Evolutionary conservation across 768 basidiomycete genomes (phyloP).

Genomic region (Cantharellus cinnabarinus): DNA sequence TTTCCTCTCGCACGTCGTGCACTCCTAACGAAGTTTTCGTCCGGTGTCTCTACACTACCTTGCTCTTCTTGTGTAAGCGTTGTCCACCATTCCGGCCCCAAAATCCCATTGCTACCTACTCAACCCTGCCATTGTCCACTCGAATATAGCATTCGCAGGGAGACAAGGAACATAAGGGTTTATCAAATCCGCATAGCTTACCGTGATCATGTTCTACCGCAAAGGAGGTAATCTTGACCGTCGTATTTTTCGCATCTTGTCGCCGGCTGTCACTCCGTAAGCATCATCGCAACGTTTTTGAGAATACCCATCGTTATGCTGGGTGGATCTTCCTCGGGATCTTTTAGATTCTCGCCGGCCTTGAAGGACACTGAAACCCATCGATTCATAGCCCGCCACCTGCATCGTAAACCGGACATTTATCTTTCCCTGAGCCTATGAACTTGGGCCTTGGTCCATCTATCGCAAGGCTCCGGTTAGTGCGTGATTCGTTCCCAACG

Average conservation of each 20-base stretch:
- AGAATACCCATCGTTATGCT: slow-evolving; percentile 34
- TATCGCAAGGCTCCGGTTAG: slow-evolving; percentile 31
- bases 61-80: background rate
- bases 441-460: slow-evolving; percentile 33
- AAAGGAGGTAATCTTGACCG: background rate
- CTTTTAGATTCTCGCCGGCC: slow-evolving; percentile 38
- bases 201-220: too few relatives aligned
- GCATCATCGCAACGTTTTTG: slow-evolving; percentile 32
- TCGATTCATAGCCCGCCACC: slow-evolving; percentile 16
- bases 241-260: background rate
- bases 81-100: background rate
- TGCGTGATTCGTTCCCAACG: slow-evolving; percentile 32
- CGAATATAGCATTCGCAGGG: background rate
- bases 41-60: background rate
- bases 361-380: slow-evolving; percentile 13
- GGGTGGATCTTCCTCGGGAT: slow-evolving; percentile 34
- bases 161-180: background rate
- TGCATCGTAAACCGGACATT: slow-evolving; percentile 27
- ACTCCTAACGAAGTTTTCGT: background rate
- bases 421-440: slow-evolving; percentile 35
- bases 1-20: background rate
- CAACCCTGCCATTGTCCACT: background rate
- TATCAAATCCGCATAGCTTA: background rate
- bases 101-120: background rate
- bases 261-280: slow-evolving; percentile 29